These are phyloP conservation scores for Clitopilus passeckerianus DNA, from an alignment of 768 basidiomycete genomes.

Conservation along the genomic window DNA sequence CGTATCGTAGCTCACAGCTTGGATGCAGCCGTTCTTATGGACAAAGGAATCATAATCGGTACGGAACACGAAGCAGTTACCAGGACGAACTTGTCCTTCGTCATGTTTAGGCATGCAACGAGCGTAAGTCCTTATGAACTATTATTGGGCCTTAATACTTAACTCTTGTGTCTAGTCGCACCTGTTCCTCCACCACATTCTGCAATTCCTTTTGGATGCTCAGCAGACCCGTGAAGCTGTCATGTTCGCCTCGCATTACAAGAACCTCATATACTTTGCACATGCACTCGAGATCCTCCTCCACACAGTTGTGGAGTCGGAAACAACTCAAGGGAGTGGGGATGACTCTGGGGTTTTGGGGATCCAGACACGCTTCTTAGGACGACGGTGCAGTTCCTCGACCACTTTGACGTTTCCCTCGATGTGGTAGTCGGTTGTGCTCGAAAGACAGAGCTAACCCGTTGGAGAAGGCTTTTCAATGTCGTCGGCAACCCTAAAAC, in stretches of 20 bases:
- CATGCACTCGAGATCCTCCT: conserved; percentile 94
- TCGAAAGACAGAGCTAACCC: conserved; percentile 89
- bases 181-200: conserved; percentile 88
- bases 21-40: conserved; percentile 89
- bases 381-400: conserved; percentile 81
- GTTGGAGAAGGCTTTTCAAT: conserved; percentile 86
- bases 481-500: conserved; percentile 87
- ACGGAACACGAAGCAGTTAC: conserved; percentile 84
- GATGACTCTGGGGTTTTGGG: conserved; percentile 19
- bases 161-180: conserved; percentile 58
- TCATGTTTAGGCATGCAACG: conserved; percentile 88
- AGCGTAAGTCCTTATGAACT: conserved; percentile 42
- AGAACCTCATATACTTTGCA: conserved; percentile 85
- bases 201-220: conserved; percentile 74
- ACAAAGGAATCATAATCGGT: conserved; percentile 97
- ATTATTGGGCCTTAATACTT: neutral
- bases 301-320: conserved; percentile 89
- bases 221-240: conserved; percentile 72
- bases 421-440: conserved; percentile 97
- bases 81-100: conserved; percentile 75
- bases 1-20: conserved; percentile 7
- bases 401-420: conserved; percentile 86
- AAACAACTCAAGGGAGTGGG: conserved; percentile 37
- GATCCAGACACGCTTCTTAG: conserved; percentile 42
- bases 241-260: conserved; percentile 80